Conservation (phyloP, 108 stramenopile genomes). For the Fragilariopsis cylindrus region DNA sequence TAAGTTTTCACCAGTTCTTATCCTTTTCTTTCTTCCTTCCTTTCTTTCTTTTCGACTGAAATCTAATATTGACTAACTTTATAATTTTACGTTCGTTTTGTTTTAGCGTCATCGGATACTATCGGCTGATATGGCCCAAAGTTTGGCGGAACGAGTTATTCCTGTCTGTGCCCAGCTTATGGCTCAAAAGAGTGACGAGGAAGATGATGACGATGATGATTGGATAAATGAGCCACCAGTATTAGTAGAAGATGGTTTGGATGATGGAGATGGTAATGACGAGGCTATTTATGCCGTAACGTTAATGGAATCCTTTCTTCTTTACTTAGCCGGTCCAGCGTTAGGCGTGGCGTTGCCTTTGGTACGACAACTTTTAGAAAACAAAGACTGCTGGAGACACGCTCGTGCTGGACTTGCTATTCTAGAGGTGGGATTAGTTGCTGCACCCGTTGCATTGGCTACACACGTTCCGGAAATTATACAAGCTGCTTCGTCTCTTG, state of each 20-base stretch:
- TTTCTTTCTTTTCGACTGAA: too few species aligned
- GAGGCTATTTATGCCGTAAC: constrained; percentile 52
- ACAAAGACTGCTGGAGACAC: constrained; percentile 31
- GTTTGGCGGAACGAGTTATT: constrained; percentile 13
- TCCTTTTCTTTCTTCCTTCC: too few species aligned
- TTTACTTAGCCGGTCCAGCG: constrained; percentile 49
- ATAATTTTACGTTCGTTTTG: not conserved
- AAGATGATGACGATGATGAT: constrained; percentile 46
- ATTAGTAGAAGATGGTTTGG: constrained; percentile 41
- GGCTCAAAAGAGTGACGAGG: constrained; percentile 25
- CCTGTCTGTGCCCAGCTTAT: constrained; percentile 37
- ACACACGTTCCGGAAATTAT: constrained; percentile 54
- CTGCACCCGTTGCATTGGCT: constrained; percentile 62
- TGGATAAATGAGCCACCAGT: constrained; percentile 56
- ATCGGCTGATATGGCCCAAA: constrained; percentile 18
- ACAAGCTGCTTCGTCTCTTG: constrained; percentile 44
- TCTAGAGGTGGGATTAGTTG: constrained; percentile 52
- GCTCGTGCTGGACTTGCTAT: constrained; percentile 58
- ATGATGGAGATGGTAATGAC: constrained; percentile 46
- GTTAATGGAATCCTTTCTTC: constrained; percentile 56
- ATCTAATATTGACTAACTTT: not conserved
- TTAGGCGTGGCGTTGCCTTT: constrained; percentile 51
- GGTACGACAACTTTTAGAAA: constrained; percentile 44
- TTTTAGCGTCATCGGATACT: constrained; percentile 33
- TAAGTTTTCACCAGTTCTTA: not conserved